Evolutionary conservation across 2,329 filamentous ascomycete genomes (phyloP).

Genomic region (Onygenales sp.): DNA sequence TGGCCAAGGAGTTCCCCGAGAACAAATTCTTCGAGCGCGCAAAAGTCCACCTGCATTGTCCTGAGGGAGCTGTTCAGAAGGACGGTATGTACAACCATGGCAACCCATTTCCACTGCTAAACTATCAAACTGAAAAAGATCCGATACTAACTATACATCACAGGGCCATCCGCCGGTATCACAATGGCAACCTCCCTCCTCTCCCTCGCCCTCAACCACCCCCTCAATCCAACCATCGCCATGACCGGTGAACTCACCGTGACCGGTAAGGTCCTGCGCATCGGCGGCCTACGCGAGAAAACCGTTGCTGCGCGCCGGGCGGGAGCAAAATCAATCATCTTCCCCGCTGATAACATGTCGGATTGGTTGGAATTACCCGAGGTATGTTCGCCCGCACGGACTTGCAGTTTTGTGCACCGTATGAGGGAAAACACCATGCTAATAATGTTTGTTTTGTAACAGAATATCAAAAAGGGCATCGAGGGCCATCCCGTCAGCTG

Average conservation of each 20-base stretch:
- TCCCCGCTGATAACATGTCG: conserved; percentile 88
- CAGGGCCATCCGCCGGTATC: conserved; percentile 75
- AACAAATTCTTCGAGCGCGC: conserved; percentile 97
- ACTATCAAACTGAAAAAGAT: background rate
- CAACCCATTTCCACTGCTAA: background rate
- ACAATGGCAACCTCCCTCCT: conserved; percentile 96
- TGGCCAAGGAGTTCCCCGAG: conserved; percentile 74
- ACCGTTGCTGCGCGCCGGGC: conserved; percentile 89
- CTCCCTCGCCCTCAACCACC: conserved; percentile 68
- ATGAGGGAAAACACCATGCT: conserved; percentile 12
- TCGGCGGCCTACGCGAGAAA: conserved; percentile 92
- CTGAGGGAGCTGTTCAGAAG: conserved; percentile 91
- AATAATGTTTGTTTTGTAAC: conserved; percentile 8
- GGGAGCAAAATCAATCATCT: conserved; percentile 86
- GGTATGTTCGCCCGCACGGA: conserved; percentile 48
- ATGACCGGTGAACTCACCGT: conserved; percentile 98
- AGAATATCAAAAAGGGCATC: conserved; percentile 98
- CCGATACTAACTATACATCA: conserved; percentile 8
- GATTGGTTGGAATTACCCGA: conserved; percentile 97
- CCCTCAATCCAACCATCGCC: conserved; percentile 75
- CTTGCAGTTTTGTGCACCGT: too few species aligned
- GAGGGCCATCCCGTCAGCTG: conserved; percentile 84
- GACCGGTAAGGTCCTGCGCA: conserved; percentile 90
- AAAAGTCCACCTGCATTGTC: conserved; percentile 89
- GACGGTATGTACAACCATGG: conserved; percentile 49